Evolutionary conservation across 371 early-diverging fungal species (phyloP), one percentile per base, ranked within the genome.

Genomic region (Circinella umbellata): DNA sequence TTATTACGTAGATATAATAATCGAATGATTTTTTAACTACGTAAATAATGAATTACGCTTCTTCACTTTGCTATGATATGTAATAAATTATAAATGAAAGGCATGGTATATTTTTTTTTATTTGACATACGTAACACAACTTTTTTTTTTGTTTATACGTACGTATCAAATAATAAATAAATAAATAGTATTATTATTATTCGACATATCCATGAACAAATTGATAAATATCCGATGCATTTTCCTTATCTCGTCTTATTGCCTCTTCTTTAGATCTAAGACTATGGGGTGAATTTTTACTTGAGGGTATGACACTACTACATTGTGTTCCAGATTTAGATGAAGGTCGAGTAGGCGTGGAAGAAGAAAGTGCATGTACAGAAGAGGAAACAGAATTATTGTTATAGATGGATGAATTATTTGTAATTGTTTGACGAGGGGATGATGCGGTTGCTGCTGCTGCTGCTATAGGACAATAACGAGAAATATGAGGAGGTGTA

Each of bases 181-280:
- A 27, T 27, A 27, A 27, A 27, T 27, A 27, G 27, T 27, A 2
- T 27, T 27, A 27, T 18, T 11, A 0, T n/a, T 62, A 74, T 53
- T 74, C 75, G 36, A 55, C 54, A 54, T 69, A 75, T 35, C 82
- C 82, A 70, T 74, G 73, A 4, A 69, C 54, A 60, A 82, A 80
- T 48, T 80, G 75, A 39, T 76, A 63, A 6, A 82, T 82, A 55
- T 76, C 79, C 53, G 72, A 69, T 35, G 74, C 64, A 49, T 64
- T 78, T 46, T 80, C 78, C 11, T 67, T 46, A 3, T 61, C 66
- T 37, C 68, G 13, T 47, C 47, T 62, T 27, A 27, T 27, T 20
- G 61, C 59, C 15, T 67, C 71, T 8, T 61, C 37, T 36, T 34
- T 18, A 20, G 48, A 15, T 18, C 34, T 48, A 37, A 49, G 47